Conservation (phyloP, 2,329 filamentous ascomycete species). For the Helotiales sp. region DNA sequence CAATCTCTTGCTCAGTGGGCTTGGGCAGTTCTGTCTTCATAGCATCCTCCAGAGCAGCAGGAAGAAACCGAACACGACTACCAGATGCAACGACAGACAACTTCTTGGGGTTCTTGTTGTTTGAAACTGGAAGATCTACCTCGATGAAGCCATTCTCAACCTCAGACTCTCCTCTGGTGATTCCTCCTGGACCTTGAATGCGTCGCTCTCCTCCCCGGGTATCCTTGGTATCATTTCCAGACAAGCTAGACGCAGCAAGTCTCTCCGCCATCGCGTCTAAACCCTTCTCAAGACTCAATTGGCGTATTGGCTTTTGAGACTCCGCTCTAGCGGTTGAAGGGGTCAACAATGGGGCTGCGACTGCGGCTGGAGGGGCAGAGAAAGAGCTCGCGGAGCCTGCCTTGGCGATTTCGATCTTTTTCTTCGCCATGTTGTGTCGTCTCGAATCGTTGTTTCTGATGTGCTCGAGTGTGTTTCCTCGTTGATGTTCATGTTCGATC, state of each 20-base stretch:
- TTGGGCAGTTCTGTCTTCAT: background rate
- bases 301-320: background rate
- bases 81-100: background rate
- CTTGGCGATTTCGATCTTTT: background rate
- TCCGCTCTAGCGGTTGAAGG: background rate
- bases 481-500: background rate
- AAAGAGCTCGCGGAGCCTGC: background rate
- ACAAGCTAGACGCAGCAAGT: background rate
- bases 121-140: background rate
- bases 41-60: conserved; percentile 2
- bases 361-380: background rate
- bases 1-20: background rate
- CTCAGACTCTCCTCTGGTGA: background rate
- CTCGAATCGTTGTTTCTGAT: background rate
- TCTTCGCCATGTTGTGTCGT: background rate
- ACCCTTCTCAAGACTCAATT: background rate
- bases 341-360: no score
- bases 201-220: background rate
- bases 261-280: background rate
- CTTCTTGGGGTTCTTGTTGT: background rate
- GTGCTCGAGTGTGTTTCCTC: background rate
- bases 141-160: background rate
- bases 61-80: conserved; percentile 1
- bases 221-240: background rate
- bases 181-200: background rate